These are phyloP conservation scores for Neoboletus brunneissimus DNA, from an alignment of 768 basidiomycete species.

Conservation along the genomic window DNA sequence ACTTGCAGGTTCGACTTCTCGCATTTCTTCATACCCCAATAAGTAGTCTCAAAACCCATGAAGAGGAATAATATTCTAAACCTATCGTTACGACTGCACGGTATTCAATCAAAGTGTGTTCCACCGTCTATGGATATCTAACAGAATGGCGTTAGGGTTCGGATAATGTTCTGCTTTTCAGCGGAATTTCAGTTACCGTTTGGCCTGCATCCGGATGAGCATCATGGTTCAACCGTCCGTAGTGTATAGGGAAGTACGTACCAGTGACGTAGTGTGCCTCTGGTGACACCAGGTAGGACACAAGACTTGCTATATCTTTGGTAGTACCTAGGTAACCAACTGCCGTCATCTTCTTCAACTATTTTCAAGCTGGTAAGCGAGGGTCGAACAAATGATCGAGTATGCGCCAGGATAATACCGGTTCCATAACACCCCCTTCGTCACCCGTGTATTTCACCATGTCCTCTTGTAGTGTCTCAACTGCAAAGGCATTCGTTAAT, in stretches of 20 bases:
- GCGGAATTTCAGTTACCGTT: constrained; percentile 17
- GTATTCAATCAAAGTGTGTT: constrained; percentile 21
- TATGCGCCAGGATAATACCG: constrained; percentile 5
- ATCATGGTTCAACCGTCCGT: not conserved
- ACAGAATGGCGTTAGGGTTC: not conserved
- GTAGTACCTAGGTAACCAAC: constrained; percentile 24
- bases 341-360: constrained; percentile 13
- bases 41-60: not conserved
- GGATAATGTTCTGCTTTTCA: not conserved
- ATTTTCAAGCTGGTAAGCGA: not conserved
- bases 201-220: constrained; percentile 17
- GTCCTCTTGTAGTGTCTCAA: constrained; percentile 14
- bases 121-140: constrained; percentile 29
- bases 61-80: not conserved
- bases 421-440: constrained; percentile 11
- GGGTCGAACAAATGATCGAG: not conserved
- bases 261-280: constrained; percentile 37
- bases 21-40: not conserved
- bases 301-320: constrained; percentile 37
- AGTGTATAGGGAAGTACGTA: constrained; percentile 1
- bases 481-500: constrained; percentile 8
- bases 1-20: no score
- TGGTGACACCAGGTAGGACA: constrained; percentile 35
- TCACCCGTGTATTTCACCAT: constrained; percentile 11
- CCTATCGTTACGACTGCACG: not conserved